A percentile compares a stretch with the other conserved stretches of the same genome.
Conservation (phyloP, 345 rosid species). For the Gossypium stocksii region DNA sequence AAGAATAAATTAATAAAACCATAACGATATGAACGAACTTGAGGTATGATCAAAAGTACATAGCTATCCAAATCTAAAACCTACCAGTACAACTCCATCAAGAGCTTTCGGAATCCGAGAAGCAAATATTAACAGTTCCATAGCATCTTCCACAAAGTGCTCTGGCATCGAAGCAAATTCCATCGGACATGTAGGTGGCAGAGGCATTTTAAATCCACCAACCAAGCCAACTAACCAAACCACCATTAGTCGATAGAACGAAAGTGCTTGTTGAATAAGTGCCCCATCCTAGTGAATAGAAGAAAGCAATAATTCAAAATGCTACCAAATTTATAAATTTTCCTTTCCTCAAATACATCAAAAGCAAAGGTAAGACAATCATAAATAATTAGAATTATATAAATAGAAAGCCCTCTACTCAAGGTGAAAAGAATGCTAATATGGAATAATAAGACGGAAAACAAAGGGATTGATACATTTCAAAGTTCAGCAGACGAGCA, state of each 20-base stretch:
- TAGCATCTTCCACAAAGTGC: slow-evolving; percentile 98
- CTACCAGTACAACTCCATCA: slow-evolving; percentile 82
- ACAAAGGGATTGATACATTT: not conserved
- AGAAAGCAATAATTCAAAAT: not conserved
- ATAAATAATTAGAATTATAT: not conserved
- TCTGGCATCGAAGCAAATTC: slow-evolving; percentile 95
- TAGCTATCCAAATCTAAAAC: slow-evolving; percentile 13
- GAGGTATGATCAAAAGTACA: not conserved
- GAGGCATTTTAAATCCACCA: slow-evolving; percentile 97
- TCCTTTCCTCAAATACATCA: not conserved
- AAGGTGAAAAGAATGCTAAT: not conserved
- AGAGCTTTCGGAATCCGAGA: slow-evolving; percentile 86
- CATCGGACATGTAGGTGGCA: slow-evolving; percentile 78
- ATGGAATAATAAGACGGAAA: not conserved
- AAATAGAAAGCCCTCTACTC: not conserved
- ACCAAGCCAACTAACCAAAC: slow-evolving; percentile 85
- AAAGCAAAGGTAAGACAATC: slow-evolving; percentile 6
- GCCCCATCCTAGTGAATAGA: slow-evolving; percentile 56
- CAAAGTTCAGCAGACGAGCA: not conserved
- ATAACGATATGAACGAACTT: not conserved
- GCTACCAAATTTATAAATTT: not conserved
- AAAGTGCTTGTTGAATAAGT: slow-evolving; percentile 73
- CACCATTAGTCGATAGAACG: slow-evolving; percentile 82
- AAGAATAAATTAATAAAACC: slow-evolving; percentile 1
- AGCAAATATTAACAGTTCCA: slow-evolving; percentile 92